phyloP scores from a whole-genome alignment of 768 basidiomycete species.

The Mycena metata region DNA sequence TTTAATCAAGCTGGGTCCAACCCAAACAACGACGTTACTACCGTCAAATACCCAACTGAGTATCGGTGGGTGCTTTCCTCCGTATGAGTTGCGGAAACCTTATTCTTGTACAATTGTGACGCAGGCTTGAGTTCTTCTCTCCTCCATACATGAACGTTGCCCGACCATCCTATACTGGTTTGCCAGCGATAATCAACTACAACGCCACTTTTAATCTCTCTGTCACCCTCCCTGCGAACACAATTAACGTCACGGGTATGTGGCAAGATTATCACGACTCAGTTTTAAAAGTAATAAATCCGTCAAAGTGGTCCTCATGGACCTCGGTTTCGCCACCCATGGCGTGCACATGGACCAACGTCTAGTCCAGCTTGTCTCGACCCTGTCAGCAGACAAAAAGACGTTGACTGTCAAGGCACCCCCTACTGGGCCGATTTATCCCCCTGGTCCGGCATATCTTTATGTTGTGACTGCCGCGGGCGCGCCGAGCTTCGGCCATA shows the following conservation, averaged over 20 bases:
- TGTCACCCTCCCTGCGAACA: conserved; percentile 48
- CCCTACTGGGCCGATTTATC: conserved; percentile 53
- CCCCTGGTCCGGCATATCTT: conserved; percentile 54
- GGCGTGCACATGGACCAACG: conserved; percentile 57
- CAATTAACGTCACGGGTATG: conserved; percentile 47
- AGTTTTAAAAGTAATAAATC: background rate
- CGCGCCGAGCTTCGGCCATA: conserved; percentile 47
- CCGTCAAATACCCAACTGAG: conserved; percentile 47
- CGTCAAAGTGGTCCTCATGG: conserved; percentile 52
- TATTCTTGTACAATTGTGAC: background rate
- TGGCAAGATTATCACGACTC: background rate
- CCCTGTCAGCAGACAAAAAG: conserved; percentile 47
- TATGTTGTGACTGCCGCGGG: conserved; percentile 54
- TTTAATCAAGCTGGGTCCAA: conserved; percentile 58
- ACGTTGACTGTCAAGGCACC: conserved; percentile 52
- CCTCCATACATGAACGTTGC: conserved; percentile 57
- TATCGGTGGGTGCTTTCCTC: conserved; percentile 42
- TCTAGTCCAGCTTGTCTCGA: conserved; percentile 53
- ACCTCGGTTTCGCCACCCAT: conserved; percentile 59
- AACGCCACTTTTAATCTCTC: conserved; percentile 51
- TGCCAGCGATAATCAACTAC: conserved; percentile 54
- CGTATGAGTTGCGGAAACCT: background rate
- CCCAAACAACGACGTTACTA: conserved; percentile 52
- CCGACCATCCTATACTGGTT: conserved; percentile 50
- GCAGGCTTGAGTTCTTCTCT: conserved; percentile 55